Base-by-base conservation (phyloP, 2,329 filamentous ascomycete genomes). In the Dactylellina leptospora region DNA sequence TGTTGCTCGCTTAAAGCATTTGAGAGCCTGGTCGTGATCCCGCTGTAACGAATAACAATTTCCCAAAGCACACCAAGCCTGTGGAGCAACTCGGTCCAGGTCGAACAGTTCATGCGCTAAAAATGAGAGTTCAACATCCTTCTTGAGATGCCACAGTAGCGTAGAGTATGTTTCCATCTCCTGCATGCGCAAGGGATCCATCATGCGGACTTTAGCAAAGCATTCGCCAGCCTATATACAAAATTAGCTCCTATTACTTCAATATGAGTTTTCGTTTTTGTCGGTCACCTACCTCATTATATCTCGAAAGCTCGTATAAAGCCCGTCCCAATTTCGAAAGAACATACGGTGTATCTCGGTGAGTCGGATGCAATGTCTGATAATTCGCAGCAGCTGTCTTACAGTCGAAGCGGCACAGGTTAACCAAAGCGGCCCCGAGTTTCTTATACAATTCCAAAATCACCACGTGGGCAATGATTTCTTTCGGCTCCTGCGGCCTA, bases 141-240 rank as follows among this genome's bases (percentile, higher is more conserved):
- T 89, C 80, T 96, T 96, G 74, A 97, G 82, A 79, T 97, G 93
- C 95, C 96, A 99, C n/a, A 99, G 84, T n/a, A 96, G 89, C 0
- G 95, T 99, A 11, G 93, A 97, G 81, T 96, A 99, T 33, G 97
- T 88, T 78, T 99, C 95, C 93, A 97, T 97, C 78, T 97, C 93
- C 78, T 96, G 90, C 45, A 96, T 84, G 2, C 91, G 87, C 0
- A 91, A 90, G 0, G 93, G 93, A 10, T 91, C 88, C 75, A 95
- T 84, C 28, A 89, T 86, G 54, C 92, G 88, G 75, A 99, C 86
- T 62, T 88, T 87, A 66, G 87, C 85, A 79, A 96, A 99, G 77
- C 88, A 90, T 74, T 90, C 91, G 78, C 96, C 93, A 2, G 95
- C 92, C 76, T 77, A 42, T 20, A n/a, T 4, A 36, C 28, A n/a